Conservation (phyloP, 345 rosid genomes). For the Eutrema japonicum region DNA sequence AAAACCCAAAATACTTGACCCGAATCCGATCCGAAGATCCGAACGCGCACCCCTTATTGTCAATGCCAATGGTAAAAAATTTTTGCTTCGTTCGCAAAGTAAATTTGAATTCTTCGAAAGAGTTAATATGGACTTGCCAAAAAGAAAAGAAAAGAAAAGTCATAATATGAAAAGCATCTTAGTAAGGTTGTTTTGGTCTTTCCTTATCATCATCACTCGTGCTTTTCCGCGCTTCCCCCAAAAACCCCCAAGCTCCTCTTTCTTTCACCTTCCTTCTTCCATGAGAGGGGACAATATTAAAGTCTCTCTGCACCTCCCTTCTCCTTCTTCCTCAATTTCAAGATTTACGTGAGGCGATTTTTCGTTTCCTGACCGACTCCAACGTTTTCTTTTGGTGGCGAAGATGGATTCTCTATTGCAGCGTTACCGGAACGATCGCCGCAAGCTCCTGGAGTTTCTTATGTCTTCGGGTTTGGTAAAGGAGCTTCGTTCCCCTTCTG, state of each 20-base stretch:
- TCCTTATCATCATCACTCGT: neutral
- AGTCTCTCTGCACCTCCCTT: conserved; percentile 4
- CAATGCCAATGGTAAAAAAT: neutral
- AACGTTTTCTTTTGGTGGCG: conserved; percentile 18
- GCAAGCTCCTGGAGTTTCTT: conserved; percentile 78
- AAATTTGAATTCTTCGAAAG: neutral
- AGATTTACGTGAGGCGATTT: neutral
- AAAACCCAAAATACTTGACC: too few relatives aligned
- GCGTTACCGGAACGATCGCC: conserved; percentile 88
- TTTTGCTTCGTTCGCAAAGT: neutral
- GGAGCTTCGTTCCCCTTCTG: conserved; percentile 64
- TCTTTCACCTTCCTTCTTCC: conserved; percentile 5
- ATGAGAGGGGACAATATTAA: conserved; percentile 23
- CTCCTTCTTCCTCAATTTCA: conserved; percentile 9
- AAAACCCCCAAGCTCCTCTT: conserved; percentile 27
- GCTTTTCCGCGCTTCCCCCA: conserved; percentile 44
- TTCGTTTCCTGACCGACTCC: neutral
- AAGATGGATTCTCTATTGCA: conserved; percentile 50
- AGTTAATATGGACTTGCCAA: conserved; percentile 19
- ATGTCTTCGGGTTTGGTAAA: conserved; percentile 62
- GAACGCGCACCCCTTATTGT: too few relatives aligned
- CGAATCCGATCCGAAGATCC: too few relatives aligned
- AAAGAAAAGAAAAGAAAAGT: neutral
- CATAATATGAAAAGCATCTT: conserved; percentile 31
- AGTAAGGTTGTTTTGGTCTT: conserved; percentile 33